phyloP scores from a whole-genome alignment of 257 asterid genomes.

The Forsythia suspensa region DNA sequence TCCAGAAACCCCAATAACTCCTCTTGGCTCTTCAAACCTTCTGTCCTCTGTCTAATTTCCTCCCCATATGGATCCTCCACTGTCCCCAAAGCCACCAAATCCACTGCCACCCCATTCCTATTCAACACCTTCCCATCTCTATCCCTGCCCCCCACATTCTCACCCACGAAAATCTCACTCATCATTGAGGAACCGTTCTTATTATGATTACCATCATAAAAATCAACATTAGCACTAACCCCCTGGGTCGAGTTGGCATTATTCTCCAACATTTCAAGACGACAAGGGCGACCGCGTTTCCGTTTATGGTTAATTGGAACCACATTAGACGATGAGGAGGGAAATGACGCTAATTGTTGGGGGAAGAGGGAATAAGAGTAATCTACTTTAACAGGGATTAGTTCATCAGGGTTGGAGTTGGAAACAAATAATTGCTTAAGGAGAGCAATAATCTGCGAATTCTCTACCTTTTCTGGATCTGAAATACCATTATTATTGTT shows the following conservation, averaged over 20 bases:
- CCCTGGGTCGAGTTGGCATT: constrained; percentile 14
- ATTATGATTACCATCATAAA: constrained; percentile 1
- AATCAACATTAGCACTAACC: constrained; percentile 20
- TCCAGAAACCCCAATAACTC: constrained; percentile 53
- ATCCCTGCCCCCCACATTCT: constrained; percentile 46
- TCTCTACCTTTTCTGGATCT: constrained; percentile 55
- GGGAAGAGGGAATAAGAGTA: constrained; percentile 28
- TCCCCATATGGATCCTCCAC: constrained; percentile 56
- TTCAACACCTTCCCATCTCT: constrained; percentile 40
- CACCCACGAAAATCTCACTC: constrained; percentile 26
- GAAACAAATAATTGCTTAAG: constrained; percentile 56
- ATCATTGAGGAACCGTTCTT: constrained; percentile 3
- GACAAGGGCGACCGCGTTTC: constrained; percentile 58
- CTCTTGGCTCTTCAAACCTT: constrained; percentile 53
- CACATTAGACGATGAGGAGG: constrained; percentile 24
- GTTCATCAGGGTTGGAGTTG: constrained; percentile 34
- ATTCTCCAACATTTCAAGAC: constrained; percentile 13
- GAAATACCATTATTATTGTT: constrained; percentile 10
- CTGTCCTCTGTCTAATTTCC: constrained; percentile 54
- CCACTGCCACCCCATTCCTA: constrained; percentile 57
- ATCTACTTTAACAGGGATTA: constrained; percentile 52
- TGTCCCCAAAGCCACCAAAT: constrained; percentile 53
- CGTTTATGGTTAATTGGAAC: constrained; percentile 37
- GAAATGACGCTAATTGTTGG: constrained; percentile 8
- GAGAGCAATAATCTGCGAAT: constrained; percentile 44